Percentiles rank a stretch among this genome's conserved stretches.
These are phyloP conservation scores for Daldinia childiae DNA, from an alignment of 495 filamentous ascomycete species.

Conservation along the genomic window DNA sequence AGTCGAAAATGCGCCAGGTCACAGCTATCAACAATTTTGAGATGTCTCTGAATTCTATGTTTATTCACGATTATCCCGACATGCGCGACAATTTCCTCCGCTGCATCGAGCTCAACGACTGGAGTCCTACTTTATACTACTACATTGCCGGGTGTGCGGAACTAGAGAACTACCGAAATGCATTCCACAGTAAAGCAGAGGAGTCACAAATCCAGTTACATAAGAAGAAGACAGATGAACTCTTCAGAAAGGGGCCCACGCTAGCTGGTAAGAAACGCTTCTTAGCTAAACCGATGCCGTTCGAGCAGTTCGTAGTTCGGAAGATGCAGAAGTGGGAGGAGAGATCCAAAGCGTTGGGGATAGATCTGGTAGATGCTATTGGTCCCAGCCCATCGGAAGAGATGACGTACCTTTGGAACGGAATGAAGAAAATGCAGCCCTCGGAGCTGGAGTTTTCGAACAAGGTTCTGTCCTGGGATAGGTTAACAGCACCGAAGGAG, in stretches of 20 bases:
- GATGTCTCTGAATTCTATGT: constrained; percentile 80
- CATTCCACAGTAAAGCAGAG: constrained; percentile 63
- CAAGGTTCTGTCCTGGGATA: constrained; percentile 69
- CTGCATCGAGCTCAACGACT: constrained; percentile 87
- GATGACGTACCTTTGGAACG: constrained; percentile 97
- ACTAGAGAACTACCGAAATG: constrained; percentile 79
- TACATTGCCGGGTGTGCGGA: constrained; percentile 84
- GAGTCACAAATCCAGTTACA: constrained; percentile 53
- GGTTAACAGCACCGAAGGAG: constrained; percentile 61
- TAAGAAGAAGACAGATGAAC: constrained; percentile 72
- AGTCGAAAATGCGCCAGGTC: constrained; percentile 85
- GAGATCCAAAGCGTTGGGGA: constrained; percentile 71
- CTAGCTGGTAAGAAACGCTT: constrained; percentile 87
- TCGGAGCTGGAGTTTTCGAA: constrained; percentile 72
- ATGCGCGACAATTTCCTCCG: constrained; percentile 78
- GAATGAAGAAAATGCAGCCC: constrained; percentile 76
- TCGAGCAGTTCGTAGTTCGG: constrained; percentile 85
- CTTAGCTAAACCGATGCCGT: constrained; percentile 88
- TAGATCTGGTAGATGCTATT: constrained; percentile 81
- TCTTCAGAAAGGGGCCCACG: constrained; percentile 74
- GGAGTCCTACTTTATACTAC: constrained; percentile 90
- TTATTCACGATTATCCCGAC: constrained; percentile 74
- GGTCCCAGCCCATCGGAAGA: constrained; percentile 87
- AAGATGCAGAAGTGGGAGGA: constrained; percentile 93
- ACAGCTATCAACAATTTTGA: constrained; percentile 85